Evolutionary conservation across 2,329 filamentous ascomycete genomes (phyloP).

Genomic region (Ascochyta rabiei): DNA sequence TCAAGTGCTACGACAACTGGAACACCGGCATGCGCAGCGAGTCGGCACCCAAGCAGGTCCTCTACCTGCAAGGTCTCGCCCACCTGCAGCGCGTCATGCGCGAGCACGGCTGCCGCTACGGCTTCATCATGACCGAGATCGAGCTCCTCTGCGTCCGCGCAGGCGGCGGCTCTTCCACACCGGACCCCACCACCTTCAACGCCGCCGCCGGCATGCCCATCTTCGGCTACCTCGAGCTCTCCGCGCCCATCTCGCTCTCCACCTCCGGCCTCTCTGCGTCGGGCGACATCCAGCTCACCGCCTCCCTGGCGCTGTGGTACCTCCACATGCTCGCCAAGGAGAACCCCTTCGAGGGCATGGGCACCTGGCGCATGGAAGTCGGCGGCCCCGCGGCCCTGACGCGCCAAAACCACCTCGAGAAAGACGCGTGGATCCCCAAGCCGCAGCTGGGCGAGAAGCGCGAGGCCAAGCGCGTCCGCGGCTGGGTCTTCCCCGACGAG

Average conservation of each 20-base stretch:
- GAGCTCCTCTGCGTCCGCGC: constrained; percentile 90
- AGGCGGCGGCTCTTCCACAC: constrained; percentile 57
- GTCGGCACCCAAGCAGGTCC: constrained; percentile 80
- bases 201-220: constrained; percentile 66
- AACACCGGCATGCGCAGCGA: constrained; percentile 93
- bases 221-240: constrained; percentile 87
- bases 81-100: constrained; percentile 92
- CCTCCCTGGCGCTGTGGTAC: constrained; percentile 77
- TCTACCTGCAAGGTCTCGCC: constrained; percentile 84
- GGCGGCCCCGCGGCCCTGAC: constrained; percentile 76
- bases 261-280: constrained; percentile 44
- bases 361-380: constrained; percentile 71
- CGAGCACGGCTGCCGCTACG: constrained; percentile 89
- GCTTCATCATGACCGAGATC: constrained; percentile 95
- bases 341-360: constrained; percentile 65
- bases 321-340: constrained; percentile 74
- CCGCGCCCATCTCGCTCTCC: constrained; percentile 61
- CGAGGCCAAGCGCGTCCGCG: constrained; percentile 73
- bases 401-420: constrained; percentile 69
- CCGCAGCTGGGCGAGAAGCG: constrained; percentile 75
- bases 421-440: constrained; percentile 77
- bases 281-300: constrained; percentile 64
- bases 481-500: constrained; percentile 79
- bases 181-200: constrained; percentile 47
- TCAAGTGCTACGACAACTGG: constrained; percentile 91